Conservation (phyloP, 805 yeast species). For the Nakazawaea molendinolei region DNA sequence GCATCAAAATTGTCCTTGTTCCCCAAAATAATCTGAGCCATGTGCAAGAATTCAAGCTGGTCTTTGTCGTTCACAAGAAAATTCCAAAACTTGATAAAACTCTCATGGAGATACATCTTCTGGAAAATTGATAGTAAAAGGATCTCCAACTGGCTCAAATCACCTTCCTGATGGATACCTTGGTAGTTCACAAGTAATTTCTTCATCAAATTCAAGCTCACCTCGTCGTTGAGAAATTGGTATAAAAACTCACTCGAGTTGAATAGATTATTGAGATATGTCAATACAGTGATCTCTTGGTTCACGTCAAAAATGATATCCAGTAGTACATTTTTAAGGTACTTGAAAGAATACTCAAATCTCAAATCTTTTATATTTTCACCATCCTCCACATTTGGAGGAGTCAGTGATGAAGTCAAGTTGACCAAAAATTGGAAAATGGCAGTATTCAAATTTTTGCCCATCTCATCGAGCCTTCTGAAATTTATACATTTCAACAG, state of each 20-base stretch:
- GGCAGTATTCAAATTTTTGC: slow-evolving; percentile 6
- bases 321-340: not conserved
- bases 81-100: slow-evolving; percentile 22
- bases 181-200: not conserved
- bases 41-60: slow-evolving; percentile 17
- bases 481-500: not conserved
- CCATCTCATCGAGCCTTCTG: not conserved
- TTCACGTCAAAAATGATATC: not conserved
- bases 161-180: not conserved
- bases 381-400: slow-evolving; percentile 10
- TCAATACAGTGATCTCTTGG: not conserved
- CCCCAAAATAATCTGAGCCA: slow-evolving; percentile 30
- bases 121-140: slow-evolving; percentile 20
- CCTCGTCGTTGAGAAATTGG: slow-evolving; percentile 14
- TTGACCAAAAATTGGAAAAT: slow-evolving; percentile 9
- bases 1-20: slow-evolving; percentile 35
- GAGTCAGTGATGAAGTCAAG: slow-evolving; percentile 5
- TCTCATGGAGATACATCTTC: slow-evolving; percentile 24
- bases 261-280: slow-evolving; percentile 10
- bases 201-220: not conserved
- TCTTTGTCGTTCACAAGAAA: slow-evolving; percentile 2
- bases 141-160: slow-evolving; percentile 14
- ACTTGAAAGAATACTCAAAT: slow-evolving; percentile 4
- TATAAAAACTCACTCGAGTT: slow-evolving; percentile 15
- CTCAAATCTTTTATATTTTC: slow-evolving; percentile 3